Evolutionary conservation across 352 stramenopile species (phyloP).

Genomic region (Pythium utonaiense): DNA sequence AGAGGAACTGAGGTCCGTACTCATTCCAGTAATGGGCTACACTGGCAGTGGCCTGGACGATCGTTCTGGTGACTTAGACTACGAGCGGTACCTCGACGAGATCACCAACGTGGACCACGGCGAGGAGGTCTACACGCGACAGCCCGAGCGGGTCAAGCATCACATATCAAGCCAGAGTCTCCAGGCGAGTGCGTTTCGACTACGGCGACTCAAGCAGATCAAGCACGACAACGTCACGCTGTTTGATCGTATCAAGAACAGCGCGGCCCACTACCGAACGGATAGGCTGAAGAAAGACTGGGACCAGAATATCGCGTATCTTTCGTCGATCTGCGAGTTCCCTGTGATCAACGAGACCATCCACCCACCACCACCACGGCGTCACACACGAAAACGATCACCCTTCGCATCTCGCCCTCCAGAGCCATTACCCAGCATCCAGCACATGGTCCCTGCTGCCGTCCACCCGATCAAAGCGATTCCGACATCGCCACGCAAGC

Average conservation of each 20-base stretch:
- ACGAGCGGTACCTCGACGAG: conserved; percentile 18
- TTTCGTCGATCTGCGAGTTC: conserved; percentile 70
- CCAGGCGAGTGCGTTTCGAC: conserved; percentile 35
- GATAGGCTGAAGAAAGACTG: conserved; percentile 54
- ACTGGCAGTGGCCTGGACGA: conserved; percentile 1
- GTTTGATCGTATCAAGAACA: conserved; percentile 62
- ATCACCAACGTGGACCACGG: conserved; percentile 9
- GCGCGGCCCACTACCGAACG: conserved; percentile 54
- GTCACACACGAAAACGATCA: conserved; percentile 15
- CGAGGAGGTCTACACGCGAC: background rate
- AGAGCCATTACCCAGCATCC: conserved; percentile 1
- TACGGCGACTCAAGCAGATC: conserved; percentile 58
- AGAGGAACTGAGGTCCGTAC: conserved; percentile 44
- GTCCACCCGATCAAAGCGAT: conserved; percentile 56
- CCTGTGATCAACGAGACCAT: conserved; percentile 26
- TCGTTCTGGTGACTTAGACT: background rate
- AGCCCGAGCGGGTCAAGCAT: background rate
- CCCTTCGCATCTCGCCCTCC: conserved; percentile 14
- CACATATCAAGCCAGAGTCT: conserved; percentile 1
- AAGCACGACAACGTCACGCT: conserved; percentile 51
- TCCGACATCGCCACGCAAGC: conserved; percentile 47
- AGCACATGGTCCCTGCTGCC: conserved; percentile 6
- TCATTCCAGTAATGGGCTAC: conserved; percentile 28
- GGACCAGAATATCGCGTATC: conserved; percentile 66
- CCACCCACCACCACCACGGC: conserved; percentile 8